phyloP scores from a whole-genome alignment of 2,329 filamentous ascomycete species.

The Chaetomiaceae sp. region DNA sequence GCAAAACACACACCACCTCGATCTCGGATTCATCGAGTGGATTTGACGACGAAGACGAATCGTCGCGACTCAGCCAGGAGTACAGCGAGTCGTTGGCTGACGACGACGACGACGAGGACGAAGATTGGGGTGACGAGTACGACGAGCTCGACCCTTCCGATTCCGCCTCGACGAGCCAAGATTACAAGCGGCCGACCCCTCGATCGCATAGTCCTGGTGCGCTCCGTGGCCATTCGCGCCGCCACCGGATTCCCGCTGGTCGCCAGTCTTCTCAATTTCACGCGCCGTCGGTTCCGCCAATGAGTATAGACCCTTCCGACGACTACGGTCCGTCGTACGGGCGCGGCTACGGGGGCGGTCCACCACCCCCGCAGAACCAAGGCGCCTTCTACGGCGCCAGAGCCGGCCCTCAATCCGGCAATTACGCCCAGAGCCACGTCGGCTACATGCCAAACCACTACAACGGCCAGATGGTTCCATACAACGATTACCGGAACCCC shows the following conservation, averaged over 20 bases:
- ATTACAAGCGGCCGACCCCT: conserved; percentile 27
- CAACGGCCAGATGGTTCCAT: conserved; percentile 44
- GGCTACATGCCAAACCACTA: conserved; percentile 37
- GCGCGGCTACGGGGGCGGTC: conserved; percentile 30
- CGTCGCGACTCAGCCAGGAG: conserved; percentile 30
- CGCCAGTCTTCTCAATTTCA: conserved; percentile 27
- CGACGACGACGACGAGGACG: conserved; percentile 33
- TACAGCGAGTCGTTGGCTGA: conserved; percentile 30
- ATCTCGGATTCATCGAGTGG: conserved; percentile 26
- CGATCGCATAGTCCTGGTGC: conserved; percentile 31
- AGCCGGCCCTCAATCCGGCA: conserved; percentile 23
- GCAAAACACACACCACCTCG: conserved; percentile 28
- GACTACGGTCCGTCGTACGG: conserved; percentile 45
- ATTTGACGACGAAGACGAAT: conserved; percentile 36
- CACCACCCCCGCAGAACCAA: conserved; percentile 28
- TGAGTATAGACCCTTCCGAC: conserved; percentile 59
- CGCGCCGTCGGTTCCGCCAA: conserved; percentile 42
- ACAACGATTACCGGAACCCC: conserved; percentile 35
- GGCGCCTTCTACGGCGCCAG: conserved; percentile 28
- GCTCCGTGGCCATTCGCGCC: conserved; percentile 34
- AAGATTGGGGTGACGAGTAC: conserved; percentile 35
- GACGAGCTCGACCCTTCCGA: conserved; percentile 52
- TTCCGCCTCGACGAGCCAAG: conserved; percentile 47
- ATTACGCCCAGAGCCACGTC: conserved; percentile 45
- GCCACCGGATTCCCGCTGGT: conserved; percentile 33